A percentile compares a stretch with the other conserved stretches of the same genome.
Conservation (phyloP, 306 rosid genomes). For the Comarum palustre region DNA sequence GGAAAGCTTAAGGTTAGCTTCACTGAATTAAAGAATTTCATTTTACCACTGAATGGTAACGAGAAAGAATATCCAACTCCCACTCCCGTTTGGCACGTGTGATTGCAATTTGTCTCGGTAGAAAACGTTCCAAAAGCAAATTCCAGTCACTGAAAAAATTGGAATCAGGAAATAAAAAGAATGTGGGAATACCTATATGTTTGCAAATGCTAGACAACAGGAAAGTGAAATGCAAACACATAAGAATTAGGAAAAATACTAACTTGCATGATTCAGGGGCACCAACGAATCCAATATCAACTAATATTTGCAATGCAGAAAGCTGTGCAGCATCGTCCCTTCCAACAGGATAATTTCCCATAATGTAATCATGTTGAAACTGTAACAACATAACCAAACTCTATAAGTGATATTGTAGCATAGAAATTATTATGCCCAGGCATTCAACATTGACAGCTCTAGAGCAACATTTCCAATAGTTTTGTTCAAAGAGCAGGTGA, state of each 20-base stretch:
- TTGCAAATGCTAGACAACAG: slow-evolving; percentile 6
- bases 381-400: slow-evolving; percentile 41
- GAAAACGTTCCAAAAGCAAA: slow-evolving; percentile 74
- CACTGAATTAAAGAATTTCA: slow-evolving; percentile 5
- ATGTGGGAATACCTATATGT: not conserved
- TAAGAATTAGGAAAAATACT: slow-evolving; percentile 36
- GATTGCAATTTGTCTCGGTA: slow-evolving; percentile 89
- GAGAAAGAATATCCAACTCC: slow-evolving; percentile 90
- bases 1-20: not conserved
- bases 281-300: slow-evolving; percentile 70
- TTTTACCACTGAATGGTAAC: slow-evolving; percentile 75
- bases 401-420: slow-evolving; percentile 10
- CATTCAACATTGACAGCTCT: slow-evolving; percentile 9
- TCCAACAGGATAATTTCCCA: slow-evolving; percentile 93
- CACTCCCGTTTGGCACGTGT: slow-evolving; percentile 84
- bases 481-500: not conserved
- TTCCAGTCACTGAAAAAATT: slow-evolving; percentile 74
- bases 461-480: not conserved
- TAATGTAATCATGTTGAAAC: slow-evolving; percentile 92
- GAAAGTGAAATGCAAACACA: slow-evolving; percentile 9
- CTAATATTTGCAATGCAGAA: slow-evolving; percentile 86
- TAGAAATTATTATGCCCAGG: not conserved
- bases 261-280: slow-evolving; percentile 83
- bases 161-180: not conserved
- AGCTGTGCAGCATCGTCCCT: slow-evolving; percentile 88